Evolutionary conservation across 148 eudicot genomes (phyloP).

Genomic region (Diospyros kaki): DNA sequence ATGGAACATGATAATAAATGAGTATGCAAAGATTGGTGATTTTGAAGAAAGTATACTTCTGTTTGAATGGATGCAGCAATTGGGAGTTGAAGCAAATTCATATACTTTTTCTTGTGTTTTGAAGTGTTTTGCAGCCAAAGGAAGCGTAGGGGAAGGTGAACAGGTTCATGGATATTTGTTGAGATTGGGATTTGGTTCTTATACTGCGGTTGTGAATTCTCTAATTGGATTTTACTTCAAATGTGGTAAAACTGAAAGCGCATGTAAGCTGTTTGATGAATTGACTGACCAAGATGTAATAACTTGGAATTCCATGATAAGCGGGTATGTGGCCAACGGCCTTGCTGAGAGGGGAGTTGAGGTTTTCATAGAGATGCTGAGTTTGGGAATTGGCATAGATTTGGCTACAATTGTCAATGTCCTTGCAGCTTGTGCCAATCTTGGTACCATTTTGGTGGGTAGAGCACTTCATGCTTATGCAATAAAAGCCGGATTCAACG

Average conservation of each 20-base stretch:
- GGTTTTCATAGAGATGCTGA: slow-evolving; percentile 41
- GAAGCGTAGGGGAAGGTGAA: slow-evolving; percentile 38
- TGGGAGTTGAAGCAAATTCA: slow-evolving; percentile 42
- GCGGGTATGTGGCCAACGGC: slow-evolving; percentile 53
- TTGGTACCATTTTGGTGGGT: slow-evolving; percentile 21
- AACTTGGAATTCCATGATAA: slow-evolving; percentile 73
- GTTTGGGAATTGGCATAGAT: slow-evolving; percentile 29
- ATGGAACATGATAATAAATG: slow-evolving; percentile 69
- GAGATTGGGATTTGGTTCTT: slow-evolving; percentile 38
- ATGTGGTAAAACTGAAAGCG: slow-evolving; percentile 42
- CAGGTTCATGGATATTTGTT: slow-evolving; percentile 46
- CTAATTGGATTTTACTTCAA: slow-evolving; percentile 51
- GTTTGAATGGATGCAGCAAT: slow-evolving; percentile 38
- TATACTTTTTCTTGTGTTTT: slow-evolving; percentile 60
- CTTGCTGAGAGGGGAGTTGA: slow-evolving; percentile 34
- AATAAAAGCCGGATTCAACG: slow-evolving; percentile 35
- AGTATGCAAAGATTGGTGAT: slow-evolving; percentile 50
- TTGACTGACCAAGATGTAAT: slow-evolving; percentile 51
- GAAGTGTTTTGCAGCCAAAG: slow-evolving; percentile 53
- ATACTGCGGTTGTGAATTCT: slow-evolving; percentile 49
- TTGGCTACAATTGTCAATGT: slow-evolving; percentile 47
- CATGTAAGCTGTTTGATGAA: slow-evolving; percentile 53
- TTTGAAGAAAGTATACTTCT: slow-evolving; percentile 44
- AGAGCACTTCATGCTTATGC: slow-evolving; percentile 45
- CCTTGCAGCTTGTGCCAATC: slow-evolving; percentile 41